Base-by-base conservation (phyloP, 2,329 filamentous ascomycete species). In the Didymosphaeria variabile region DNA sequence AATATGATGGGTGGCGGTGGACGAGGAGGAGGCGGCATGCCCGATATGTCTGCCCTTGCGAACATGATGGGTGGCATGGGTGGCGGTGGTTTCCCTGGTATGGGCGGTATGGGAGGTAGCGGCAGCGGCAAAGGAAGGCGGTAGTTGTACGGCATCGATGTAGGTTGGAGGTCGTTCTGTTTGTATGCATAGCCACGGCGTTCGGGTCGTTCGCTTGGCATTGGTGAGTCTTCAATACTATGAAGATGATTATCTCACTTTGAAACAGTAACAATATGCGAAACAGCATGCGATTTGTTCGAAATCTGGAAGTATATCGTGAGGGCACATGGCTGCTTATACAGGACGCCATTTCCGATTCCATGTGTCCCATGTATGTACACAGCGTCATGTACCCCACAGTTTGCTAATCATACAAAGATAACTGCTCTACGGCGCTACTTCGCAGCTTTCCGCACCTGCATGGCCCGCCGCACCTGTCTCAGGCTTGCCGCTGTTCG, bases 1-100 rank as follows among this genome's bases (percentile, higher is more conserved):
- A 84, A 83, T 26, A 87, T 89, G 85, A 38, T 52, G 32, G 32
- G 49, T 17, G 32, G 32, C 23, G 49, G 31, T 8, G 49, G 49
- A 17, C 31, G 31, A 26, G 49, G 31, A 7, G 49, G 49, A 23
- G 85, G 87, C 15, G 47, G 47, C 9, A 50, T 50, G 47, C 47
- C 47, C 29, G 85, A 84, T 1, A 83, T 85, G 79, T 23, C 49
- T 13, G 49, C 31, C 2, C 34, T 47, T 47, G 81, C 81, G 55
- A 85, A 83, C 21, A 73, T 76, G 67, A 78, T 79, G 72, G 75
- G 75, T 0, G 71, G 72, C 19, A 68, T 69, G 56, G 69, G 67
- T 17, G 65, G 59, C 17, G 68, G 67, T 19, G 65, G 59, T n/a
- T 60, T 59, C 40, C 58, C 44, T 29, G 47, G 31, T 26, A 40